Percentiles rank a stretch among this genome's conserved stretches.
Evolutionary conservation across 2,329 filamentous ascomycete genomes (phyloP).

Genomic region (Aspergillus sergii): DNA sequence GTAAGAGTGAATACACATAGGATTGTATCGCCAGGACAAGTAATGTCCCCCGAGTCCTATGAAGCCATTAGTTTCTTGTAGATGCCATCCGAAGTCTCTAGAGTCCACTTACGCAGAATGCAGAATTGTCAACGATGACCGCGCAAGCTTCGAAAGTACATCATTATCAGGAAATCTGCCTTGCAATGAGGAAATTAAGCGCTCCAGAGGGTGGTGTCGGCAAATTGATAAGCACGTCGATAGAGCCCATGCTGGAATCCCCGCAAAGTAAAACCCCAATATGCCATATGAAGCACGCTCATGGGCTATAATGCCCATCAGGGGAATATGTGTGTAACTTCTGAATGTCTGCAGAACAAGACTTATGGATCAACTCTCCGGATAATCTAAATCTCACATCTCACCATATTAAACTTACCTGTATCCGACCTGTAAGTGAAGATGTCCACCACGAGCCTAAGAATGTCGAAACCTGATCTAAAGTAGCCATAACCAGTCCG

Average conservation of each 20-base stretch:
- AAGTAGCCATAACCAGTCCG: conserved; percentile 43
- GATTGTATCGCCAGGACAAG: conserved; percentile 44
- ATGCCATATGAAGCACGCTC: conserved; percentile 39
- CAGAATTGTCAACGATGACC: conserved; percentile 29
- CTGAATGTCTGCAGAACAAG: conserved; percentile 38
- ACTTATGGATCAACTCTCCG: conserved; percentile 8
- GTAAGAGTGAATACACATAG: conserved; percentile 47
- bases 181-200: conserved; percentile 33
- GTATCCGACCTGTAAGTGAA: conserved; percentile 40
- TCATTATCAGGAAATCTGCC: conserved; percentile 30
- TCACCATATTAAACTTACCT: conserved; percentile 30
- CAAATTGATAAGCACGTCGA: conserved; percentile 41
- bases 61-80: conserved; percentile 4
- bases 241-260: conserved; percentile 43
- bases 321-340: conserved; percentile 39
- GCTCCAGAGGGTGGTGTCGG: conserved; percentile 42
- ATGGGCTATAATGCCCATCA: conserved; percentile 39
- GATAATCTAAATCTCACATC: not conserved
- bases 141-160: conserved; percentile 27
- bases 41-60: conserved; percentile 38
- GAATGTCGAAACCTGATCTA: conserved; percentile 45
- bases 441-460: conserved; percentile 47
- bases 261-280: conserved; percentile 43
- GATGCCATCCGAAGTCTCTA: not conserved
- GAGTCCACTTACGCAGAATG: conserved; percentile 32